phyloP scores from a whole-genome alignment of 1,284 basidiomycete species.

The Melampsora occidentalis region DNA sequence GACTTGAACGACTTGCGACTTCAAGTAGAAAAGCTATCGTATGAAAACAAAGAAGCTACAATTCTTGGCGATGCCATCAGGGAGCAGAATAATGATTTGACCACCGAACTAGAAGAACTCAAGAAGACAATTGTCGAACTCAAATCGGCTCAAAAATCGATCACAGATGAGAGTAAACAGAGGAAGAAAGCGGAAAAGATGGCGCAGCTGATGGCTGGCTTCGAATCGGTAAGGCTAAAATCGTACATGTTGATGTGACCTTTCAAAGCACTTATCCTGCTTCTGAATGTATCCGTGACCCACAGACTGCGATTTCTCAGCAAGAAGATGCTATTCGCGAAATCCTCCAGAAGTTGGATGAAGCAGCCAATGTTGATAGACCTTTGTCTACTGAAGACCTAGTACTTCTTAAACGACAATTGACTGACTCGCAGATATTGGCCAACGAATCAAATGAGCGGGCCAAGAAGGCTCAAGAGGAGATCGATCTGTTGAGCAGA shows the following conservation, averaged over 20 bases:
- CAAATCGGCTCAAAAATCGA: slow-evolving; percentile 71
- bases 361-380: slow-evolving; percentile 63
- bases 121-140: slow-evolving; percentile 52
- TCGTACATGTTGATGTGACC: slow-evolving; percentile 46
- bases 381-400: slow-evolving; percentile 68
- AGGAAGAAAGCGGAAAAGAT: slow-evolving; percentile 99
- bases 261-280: background rate
- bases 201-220: slow-evolving; percentile 99
- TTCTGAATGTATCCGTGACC: slow-evolving; percentile 51
- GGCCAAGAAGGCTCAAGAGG: slow-evolving; percentile 82
- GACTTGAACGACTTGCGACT: slow-evolving; percentile 86
- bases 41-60: slow-evolving; percentile 89
- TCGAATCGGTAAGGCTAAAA: slow-evolving; percentile 71
- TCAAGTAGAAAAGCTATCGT: slow-evolving; percentile 85
- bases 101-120: slow-evolving; percentile 84
- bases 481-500: slow-evolving; percentile 78
- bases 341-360: slow-evolving; percentile 75
- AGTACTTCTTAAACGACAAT: slow-evolving; percentile 73
- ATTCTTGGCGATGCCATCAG: slow-evolving; percentile 96
- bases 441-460: slow-evolving; percentile 86
- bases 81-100: slow-evolving; percentile 87
- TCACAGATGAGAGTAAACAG: slow-evolving; percentile 89
- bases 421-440: slow-evolving; percentile 81
- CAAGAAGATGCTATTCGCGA: slow-evolving; percentile 87
- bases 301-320: slow-evolving; percentile 81